Conservation (phyloP, 768 basidiomycete genomes). For the Rhizopogon roseolus region DNA sequence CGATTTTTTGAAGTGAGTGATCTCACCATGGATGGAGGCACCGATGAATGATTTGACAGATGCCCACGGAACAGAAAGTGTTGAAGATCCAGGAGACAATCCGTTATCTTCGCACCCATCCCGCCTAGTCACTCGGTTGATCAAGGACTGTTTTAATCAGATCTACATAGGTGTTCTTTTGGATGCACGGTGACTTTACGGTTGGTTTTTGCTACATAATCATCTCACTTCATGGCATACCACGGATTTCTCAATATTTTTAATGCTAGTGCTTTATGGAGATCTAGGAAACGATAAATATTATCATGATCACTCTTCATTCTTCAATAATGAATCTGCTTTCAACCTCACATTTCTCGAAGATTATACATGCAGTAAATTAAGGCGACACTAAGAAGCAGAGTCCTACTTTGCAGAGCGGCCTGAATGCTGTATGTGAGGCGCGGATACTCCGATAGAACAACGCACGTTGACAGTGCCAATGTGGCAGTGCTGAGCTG, state of each 20-base stretch:
- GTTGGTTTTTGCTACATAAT: background rate
- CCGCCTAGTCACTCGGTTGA: background rate
- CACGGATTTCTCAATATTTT: background rate
- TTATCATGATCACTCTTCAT: too few relatives aligned
- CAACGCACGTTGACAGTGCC: too few relatives aligned
- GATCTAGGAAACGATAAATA: too few relatives aligned
- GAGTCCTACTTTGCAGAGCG: too few relatives aligned
- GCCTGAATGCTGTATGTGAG: too few relatives aligned
- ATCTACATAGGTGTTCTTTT: background rate
- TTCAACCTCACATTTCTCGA: too few relatives aligned
- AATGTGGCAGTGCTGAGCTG: too few relatives aligned
- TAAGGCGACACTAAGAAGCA: too few relatives aligned
- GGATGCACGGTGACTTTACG: background rate
- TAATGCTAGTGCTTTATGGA: too few relatives aligned
- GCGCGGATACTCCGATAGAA: too few relatives aligned
- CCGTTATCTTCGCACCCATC: conserved; percentile 28
- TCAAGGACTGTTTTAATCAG: background rate
- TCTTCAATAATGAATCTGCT: too few relatives aligned
- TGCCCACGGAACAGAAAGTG: conserved; percentile 52
- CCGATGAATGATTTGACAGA: conserved; percentile 27
- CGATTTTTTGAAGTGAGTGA: conserved; percentile 42
- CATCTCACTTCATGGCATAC: background rate
- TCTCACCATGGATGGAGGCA: background rate
- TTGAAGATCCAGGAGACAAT: conserved; percentile 47
- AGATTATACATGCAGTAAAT: too few relatives aligned